Percentiles rank a stretch among this genome's conserved stretches.
Conservation (phyloP, 768 basidiomycete species). For the Lyophyllum decastes region DNA sequence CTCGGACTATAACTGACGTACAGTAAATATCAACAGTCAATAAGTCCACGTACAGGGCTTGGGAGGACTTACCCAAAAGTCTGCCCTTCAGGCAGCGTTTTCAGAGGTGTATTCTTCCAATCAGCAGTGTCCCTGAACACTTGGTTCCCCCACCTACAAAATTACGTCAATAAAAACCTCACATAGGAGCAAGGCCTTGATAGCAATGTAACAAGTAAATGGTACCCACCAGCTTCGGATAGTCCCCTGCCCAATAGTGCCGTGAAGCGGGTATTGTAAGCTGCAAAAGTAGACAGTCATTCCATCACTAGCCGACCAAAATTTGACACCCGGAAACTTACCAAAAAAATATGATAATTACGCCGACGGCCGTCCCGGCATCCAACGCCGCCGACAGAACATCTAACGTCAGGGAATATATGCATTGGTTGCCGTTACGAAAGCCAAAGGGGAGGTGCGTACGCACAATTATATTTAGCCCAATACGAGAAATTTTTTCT, state of each 20-base stretch:
- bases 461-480: constrained; percentile 77
- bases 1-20: neutral
- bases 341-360: constrained; percentile 72
- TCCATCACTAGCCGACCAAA: neutral
- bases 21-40: neutral
- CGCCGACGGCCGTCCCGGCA: constrained; percentile 67
- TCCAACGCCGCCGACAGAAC: constrained; percentile 77
- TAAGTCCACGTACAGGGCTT: too few species aligned
- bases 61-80: constrained; percentile 35
- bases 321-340: constrained; percentile 28
- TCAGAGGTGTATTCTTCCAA: constrained; percentile 30
- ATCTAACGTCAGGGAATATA: constrained; percentile 37
- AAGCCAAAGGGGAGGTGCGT: neutral
- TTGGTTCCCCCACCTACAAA: constrained; percentile 22
- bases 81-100: constrained; percentile 24
- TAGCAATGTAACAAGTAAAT: neutral
- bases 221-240: constrained; percentile 37
- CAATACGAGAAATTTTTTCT: constrained; percentile 69
- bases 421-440: neutral
- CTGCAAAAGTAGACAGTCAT: constrained; percentile 27
- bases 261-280: constrained; percentile 46
- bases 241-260: constrained; percentile 34
- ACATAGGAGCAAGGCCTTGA: neutral
- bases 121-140: constrained; percentile 37
- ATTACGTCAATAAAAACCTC: neutral